Conservation (phyloP, 2,329 filamentous ascomycete genomes). For the Knufia fluminis region DNA sequence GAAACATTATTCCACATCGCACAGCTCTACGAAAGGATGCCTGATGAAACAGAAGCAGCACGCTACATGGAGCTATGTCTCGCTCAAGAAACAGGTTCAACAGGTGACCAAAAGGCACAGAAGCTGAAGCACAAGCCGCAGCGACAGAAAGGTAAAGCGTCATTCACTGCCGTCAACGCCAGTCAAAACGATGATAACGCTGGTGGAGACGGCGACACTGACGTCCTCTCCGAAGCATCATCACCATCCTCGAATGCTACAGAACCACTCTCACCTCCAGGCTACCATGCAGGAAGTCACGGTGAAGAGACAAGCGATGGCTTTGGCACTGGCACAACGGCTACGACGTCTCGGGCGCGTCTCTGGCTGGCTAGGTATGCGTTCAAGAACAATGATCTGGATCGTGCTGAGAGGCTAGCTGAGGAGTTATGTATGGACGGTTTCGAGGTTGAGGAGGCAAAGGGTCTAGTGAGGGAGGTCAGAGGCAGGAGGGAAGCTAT, state of each 20-base stretch:
- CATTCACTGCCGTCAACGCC: not conserved
- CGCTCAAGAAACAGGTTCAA: conserved; percentile 72
- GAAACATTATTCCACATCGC: conserved; percentile 88
- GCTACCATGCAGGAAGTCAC: conserved; percentile 21
- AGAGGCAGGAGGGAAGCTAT: conserved; percentile 59
- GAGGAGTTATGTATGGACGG: conserved; percentile 93
- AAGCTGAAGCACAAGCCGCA: conserved; percentile 16
- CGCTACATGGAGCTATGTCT: conserved; percentile 93
- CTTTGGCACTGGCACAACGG: conserved; percentile 70
- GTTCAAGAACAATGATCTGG: conserved; percentile 65
- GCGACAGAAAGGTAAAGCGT: conserved; percentile 13
- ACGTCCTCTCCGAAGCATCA: conserved; percentile 17
- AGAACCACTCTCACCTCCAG: conserved; percentile 1
- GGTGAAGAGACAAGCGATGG: conserved; percentile 38
- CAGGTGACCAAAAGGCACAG: conserved; percentile 25
- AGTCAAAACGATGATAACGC: conserved; percentile 9
- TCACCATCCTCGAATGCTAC: conserved; percentile 9
- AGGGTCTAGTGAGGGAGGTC: conserved; percentile 80
- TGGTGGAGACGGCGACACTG: conserved; percentile 29
- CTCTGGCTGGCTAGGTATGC: conserved; percentile 87
- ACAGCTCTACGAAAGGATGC: conserved; percentile 72
- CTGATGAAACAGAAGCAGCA: conserved; percentile 69
- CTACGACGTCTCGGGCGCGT: conserved; percentile 81
- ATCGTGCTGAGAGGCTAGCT: conserved; percentile 67
- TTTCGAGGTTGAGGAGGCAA: conserved; percentile 92